Evolutionary conservation across 2,329 filamentous ascomycete genomes (phyloP).

Genomic region (Colletotrichum filicis): DNA sequence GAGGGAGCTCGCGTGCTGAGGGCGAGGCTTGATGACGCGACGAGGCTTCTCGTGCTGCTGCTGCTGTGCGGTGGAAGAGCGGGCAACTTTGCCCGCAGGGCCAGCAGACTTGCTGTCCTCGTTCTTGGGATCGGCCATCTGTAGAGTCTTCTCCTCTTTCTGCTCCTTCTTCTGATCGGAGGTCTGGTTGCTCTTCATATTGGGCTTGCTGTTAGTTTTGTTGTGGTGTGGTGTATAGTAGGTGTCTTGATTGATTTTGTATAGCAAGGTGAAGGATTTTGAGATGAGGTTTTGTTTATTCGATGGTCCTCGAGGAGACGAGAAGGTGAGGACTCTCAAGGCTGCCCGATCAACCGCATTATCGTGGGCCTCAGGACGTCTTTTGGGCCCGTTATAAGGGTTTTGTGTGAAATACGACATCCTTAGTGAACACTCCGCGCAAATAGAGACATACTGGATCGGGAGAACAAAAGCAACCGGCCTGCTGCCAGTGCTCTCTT

Average conservation of each 20-base stretch:
- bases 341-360: background rate
- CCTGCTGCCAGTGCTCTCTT: background rate
- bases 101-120: background rate
- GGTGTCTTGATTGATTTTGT: background rate
- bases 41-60: background rate
- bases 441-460: background rate
- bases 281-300: background rate
- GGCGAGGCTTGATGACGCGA: background rate
- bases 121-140: background rate
- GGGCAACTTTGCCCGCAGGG: background rate
- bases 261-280: background rate
- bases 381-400: background rate
- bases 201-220: background rate
- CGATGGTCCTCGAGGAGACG: background rate
- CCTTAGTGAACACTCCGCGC: background rate
- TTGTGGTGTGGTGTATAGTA: background rate
- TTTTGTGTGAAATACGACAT: background rate
- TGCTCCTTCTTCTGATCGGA: background rate
- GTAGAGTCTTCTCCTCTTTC: background rate
- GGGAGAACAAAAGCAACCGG: background rate
- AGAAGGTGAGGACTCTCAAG: background rate
- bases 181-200: background rate
- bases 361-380: background rate
- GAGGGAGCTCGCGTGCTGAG: slow-evolving; percentile 3
- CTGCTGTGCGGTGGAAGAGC: background rate